Evolutionary conservation across 1,139 yeast species (phyloP).

Genomic region (Yamadazyma jaroonii): DNA sequence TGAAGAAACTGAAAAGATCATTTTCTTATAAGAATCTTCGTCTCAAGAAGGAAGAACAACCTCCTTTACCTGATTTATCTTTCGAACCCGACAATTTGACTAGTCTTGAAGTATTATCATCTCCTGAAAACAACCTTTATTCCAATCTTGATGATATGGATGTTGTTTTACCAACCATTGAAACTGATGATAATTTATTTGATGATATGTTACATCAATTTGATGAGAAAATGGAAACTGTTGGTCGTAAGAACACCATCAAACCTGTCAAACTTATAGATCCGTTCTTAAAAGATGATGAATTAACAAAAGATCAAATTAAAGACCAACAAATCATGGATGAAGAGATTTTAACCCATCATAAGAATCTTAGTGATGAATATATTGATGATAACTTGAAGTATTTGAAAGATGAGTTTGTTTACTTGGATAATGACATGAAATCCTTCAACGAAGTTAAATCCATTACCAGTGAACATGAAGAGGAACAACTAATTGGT

Average conservation of each 20-base stretch:
- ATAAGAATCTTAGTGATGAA: constrained; percentile 17
- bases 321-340: constrained; percentile 40
- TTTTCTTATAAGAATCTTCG: constrained; percentile 15
- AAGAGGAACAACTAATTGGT: constrained; percentile 10
- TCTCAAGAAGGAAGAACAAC: constrained; percentile 12
- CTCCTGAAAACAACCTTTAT: background rate
- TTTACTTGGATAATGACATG: constrained; percentile 23
- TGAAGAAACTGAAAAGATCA: constrained; percentile 11
- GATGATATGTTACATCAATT: constrained; percentile 33
- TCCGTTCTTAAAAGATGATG: constrained; percentile 44
- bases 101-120: constrained; percentile 8
- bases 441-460: constrained; percentile 12
- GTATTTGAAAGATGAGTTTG: constrained; percentile 29
- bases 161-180: constrained; percentile 28
- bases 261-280: constrained; percentile 20
- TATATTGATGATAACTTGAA: constrained; percentile 37
- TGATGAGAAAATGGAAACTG: constrained; percentile 23
- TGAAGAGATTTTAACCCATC: constrained; percentile 19
- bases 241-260: constrained; percentile 17
- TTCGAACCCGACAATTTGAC: constrained; percentile 3
- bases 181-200: constrained; percentile 30
- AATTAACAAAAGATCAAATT: constrained; percentile 41
- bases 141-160: background rate
- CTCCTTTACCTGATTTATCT: constrained; percentile 6
- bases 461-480: background rate